A percentile compares a stretch with the other conserved stretches of the same genome.
Conservation (phyloP, 257 asterid species). For the Anisodus tanguticus region DNA sequence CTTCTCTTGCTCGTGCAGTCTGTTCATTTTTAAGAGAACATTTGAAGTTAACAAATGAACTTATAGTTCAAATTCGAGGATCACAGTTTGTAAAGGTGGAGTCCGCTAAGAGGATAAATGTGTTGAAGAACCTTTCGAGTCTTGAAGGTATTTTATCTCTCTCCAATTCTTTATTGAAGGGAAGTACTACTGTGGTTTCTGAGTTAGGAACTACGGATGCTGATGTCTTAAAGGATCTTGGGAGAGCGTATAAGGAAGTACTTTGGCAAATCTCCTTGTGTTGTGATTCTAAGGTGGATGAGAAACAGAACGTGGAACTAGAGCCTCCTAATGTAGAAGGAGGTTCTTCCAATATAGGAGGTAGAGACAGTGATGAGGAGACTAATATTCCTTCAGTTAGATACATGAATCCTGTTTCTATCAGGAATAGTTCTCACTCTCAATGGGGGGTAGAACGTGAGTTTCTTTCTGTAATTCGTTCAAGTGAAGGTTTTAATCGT, state of each 20-base stretch:
- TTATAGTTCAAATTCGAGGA: conserved; percentile 67
- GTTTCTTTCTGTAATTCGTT: conserved; percentile 79
- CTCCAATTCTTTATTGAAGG: conserved; percentile 80
- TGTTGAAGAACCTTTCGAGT: conserved; percentile 78
- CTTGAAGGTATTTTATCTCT: conserved; percentile 89
- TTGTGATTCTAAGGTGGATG: conserved; percentile 72
- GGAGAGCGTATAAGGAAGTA: conserved; percentile 76
- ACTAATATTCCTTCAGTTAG: conserved; percentile 68
- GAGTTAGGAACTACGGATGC: conserved; percentile 92
- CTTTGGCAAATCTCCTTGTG: conserved; percentile 87
- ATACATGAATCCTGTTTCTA: conserved; percentile 78
- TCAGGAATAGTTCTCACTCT: conserved; percentile 68
- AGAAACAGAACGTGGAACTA: conserved; percentile 62
- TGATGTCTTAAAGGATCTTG: conserved; percentile 91
- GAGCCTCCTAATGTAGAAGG: conserved; percentile 68
- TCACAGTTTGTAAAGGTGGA: conserved; percentile 73
- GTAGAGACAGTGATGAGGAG: conserved; percentile 92
- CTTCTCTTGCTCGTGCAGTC: conserved; percentile 91
- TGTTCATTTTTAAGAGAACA: conserved; percentile 81
- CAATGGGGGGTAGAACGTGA: conserved; percentile 90
- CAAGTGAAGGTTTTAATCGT: conserved; percentile 82
- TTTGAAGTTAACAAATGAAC: conserved; percentile 70
- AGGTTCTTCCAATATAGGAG: conserved; percentile 64
- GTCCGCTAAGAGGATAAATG: conserved; percentile 61
- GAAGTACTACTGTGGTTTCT: conserved; percentile 73